phyloP scores from a whole-genome alignment of 805 yeast species.

The Candida incommunis region DNA sequence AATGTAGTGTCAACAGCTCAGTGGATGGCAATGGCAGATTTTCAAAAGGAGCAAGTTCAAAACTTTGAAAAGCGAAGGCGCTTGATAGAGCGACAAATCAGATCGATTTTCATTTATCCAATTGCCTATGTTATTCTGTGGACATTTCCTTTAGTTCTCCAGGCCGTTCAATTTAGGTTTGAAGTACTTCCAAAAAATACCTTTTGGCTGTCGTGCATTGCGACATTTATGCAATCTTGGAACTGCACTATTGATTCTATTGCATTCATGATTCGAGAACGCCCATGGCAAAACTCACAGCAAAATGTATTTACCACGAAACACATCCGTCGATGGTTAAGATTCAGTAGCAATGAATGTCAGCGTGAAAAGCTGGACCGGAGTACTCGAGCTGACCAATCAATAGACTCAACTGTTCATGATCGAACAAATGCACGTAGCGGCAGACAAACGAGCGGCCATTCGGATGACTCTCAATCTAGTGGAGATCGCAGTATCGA shows the following conservation, averaged over 20 bases:
- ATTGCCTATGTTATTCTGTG: slow-evolving; percentile 66
- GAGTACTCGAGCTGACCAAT: no score
- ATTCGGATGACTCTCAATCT: no score
- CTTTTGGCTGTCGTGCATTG: slow-evolving; percentile 48
- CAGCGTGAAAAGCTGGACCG: no score
- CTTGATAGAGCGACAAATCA: slow-evolving; percentile 63
- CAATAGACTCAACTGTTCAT: no score
- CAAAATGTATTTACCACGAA: slow-evolving; percentile 1
- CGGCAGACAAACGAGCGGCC: no score
- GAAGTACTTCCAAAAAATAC: slow-evolving; percentile 34
- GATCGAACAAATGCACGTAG: no score
- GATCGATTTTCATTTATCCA: slow-evolving; percentile 72
- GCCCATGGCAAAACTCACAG: slow-evolving; percentile 44
- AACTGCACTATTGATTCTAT: slow-evolving; percentile 65
- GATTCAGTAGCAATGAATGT: no score
- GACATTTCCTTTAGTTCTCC: slow-evolving; percentile 65
- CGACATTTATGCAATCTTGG: slow-evolving; percentile 70
- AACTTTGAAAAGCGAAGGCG: slow-evolving; percentile 49
- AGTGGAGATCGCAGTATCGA: no score
- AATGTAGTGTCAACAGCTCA: no score
- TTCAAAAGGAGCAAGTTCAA: slow-evolving; percentile 48
- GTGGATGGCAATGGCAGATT: slow-evolving; percentile 9
- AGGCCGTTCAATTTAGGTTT: slow-evolving; percentile 39
- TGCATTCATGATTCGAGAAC: slow-evolving; percentile 66
- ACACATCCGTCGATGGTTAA: not conserved